A percentile compares a stretch with the other conserved stretches of the same genome.
Conservation (phyloP, 345 rosid genomes). For the Laguncularia racemosa region DNA sequence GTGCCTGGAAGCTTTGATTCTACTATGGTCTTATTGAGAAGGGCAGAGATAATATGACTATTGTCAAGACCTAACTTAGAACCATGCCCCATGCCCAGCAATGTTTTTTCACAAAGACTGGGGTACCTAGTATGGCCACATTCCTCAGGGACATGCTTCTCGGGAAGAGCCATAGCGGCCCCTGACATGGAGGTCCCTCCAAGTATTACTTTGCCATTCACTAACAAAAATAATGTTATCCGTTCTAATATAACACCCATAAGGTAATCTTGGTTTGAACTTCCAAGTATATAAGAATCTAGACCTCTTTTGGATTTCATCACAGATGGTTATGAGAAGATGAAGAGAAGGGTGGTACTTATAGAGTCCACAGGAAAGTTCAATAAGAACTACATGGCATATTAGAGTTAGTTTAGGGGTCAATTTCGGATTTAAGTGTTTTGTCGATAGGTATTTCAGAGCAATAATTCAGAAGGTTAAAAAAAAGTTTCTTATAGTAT, state of each 20-base stretch:
- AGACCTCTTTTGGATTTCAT: too few species aligned
- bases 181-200: slow-evolving; percentile 11
- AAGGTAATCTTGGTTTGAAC: too few species aligned
- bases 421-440: too few species aligned
- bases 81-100: slow-evolving; percentile 16
- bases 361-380: too few species aligned
- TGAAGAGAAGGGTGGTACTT: too few species aligned
- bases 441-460: too few species aligned
- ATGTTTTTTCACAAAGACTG: slow-evolving; percentile 45
- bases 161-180: slow-evolving; percentile 13
- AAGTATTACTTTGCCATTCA: slow-evolving; percentile 4
- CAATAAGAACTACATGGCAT: too few species aligned
- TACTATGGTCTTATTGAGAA: slow-evolving; percentile 50
- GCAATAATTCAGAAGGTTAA: too few species aligned
- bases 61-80: slow-evolving; percentile 4
- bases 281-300: too few species aligned
- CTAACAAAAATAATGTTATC: slow-evolving; percentile 17
- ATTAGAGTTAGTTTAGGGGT: too few species aligned
- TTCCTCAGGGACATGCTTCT: slow-evolving; percentile 22
- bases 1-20: slow-evolving; percentile 32
- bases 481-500: too few species aligned
- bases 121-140: slow-evolving; percentile 53
- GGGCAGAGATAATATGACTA: slow-evolving; percentile 31
- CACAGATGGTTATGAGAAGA: too few species aligned
- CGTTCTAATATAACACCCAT: neutral